Base-by-base conservation (phyloP, 1,284 basidiomycete species). In the Papiliotrema flavescens region DNA sequence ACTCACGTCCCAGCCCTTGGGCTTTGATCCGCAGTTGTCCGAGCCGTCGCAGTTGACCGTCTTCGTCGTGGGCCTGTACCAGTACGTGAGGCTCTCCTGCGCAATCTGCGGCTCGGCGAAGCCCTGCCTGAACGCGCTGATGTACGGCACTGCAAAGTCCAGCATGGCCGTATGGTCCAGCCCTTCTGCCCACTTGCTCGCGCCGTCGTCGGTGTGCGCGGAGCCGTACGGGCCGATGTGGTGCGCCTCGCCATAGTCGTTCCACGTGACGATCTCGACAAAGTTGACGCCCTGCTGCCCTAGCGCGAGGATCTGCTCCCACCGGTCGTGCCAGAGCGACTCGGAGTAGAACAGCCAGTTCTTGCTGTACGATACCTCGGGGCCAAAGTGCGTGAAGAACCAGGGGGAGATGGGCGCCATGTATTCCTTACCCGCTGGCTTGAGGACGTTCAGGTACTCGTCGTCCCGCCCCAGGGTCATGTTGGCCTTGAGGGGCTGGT, bases 211-310 rank as follows among this genome's bases (percentile, higher is more conserved):
- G 9, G 63, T 65, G 57, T 71, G 70, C 7, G 62, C 51, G 15
- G 66, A 67, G 52, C 63, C 53, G 59, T 61, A 66, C 0, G 71
- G 71, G 20, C 67, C 69, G 48, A 78, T 59, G 58, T 78, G 66
- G 55, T 75, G 73, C 9, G 73, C 72, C 60, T 78, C 76, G 48
- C 71, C 69, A 48, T 69, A 77, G 64, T 78, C 76, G 61, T 76
- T 78, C 76, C 76, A 78, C 11, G 75, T 76, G 15, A 76, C 62
- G 39, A 76, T 71, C 61, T 78, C 76, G 50, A 76, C 39, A 42
- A 66, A 75, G 23, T 71, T 63, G 39, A 74, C 51, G 24, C 51
- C 53, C 26, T 66, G 46, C 32, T 60, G 53, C 9, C 63, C 60
- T 4, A 76, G 47, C 26, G 54, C 19, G 23, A 78, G 55, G 37